Evolutionary conservation across 139 green algal genomes (phyloP).

Genomic region (Marvania coccoides): DNA sequence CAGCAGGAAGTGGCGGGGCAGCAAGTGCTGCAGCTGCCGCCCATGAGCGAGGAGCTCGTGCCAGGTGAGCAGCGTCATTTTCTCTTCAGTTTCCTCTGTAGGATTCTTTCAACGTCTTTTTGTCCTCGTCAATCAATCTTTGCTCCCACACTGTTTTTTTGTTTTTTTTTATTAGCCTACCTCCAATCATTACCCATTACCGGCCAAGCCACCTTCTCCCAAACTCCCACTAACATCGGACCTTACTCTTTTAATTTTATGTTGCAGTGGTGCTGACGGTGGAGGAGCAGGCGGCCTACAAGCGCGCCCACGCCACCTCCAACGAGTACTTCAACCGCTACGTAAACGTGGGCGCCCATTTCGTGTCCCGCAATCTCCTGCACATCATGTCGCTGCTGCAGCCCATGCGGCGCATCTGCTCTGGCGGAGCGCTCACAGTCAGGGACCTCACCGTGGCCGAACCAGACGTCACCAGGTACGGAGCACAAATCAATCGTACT

Average conservation of each 20-base stretch:
- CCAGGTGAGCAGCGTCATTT: slow-evolving; percentile 37
- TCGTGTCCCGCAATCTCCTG: slow-evolving; percentile 46
- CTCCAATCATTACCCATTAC: too few relatives aligned
- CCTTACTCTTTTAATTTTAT: neutral
- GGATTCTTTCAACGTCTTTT: too few relatives aligned
- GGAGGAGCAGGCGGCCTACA: slow-evolving; percentile 43
- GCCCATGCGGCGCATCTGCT: slow-evolving; percentile 64
- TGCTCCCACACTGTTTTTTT: too few relatives aligned
- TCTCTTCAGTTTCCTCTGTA: too few relatives aligned
- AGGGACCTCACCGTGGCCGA: neutral
- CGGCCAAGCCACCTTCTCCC: too few relatives aligned
- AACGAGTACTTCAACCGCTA: slow-evolving; percentile 22
- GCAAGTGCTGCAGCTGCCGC: slow-evolving; percentile 49
- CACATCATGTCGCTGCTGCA: slow-evolving; percentile 62
- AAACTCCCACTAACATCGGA: too few relatives aligned
- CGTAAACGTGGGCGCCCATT: neutral
- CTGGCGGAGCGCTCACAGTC: slow-evolving; percentile 11
- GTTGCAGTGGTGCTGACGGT: slow-evolving; percentile 42
- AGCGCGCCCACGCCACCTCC: slow-evolving; percentile 27
- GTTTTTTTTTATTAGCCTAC: too few relatives aligned
- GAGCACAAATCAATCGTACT: too few relatives aligned
- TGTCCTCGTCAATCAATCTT: too few relatives aligned
- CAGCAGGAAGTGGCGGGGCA: slow-evolving; percentile 41
- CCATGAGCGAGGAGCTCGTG: slow-evolving; percentile 50
- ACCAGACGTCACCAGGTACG: neutral